Evolutionary conservation across 805 yeast genomes (phyloP).

Genomic region (Kregervanrija fluxuum): DNA sequence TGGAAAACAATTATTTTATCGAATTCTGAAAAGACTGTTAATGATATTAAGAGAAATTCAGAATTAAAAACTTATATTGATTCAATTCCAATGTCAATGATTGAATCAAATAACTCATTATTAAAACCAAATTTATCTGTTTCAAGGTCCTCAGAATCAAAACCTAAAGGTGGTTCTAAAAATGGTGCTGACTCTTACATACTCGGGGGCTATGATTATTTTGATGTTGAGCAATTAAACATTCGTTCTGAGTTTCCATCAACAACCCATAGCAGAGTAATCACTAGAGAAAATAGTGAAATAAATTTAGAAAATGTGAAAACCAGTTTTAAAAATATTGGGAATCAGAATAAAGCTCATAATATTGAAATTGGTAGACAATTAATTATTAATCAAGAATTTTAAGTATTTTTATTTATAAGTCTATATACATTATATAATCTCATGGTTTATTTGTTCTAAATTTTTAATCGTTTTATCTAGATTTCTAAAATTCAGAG

Average conservation of each 20-base stretch:
- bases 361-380: constrained; percentile 19
- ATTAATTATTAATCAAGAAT: constrained; percentile 17
- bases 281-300: constrained; percentile 20
- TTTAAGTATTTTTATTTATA: constrained; percentile 7
- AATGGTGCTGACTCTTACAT: constrained; percentile 24
- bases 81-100: constrained; percentile 27
- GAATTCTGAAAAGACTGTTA: constrained; percentile 1
- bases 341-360: not conserved
- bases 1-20: constrained; percentile 22
- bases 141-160: not conserved
- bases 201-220: constrained; percentile 56
- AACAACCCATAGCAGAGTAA: constrained; percentile 19
- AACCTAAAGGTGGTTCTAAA: not conserved
- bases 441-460: constrained; percentile 15
- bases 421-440: constrained; percentile 6
- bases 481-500: constrained; percentile 32
- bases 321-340: constrained; percentile 8
- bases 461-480: constrained; percentile 25
- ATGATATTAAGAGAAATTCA: constrained; percentile 11
- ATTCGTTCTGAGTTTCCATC: constrained; percentile 34
- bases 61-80: constrained; percentile 22
- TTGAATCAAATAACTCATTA: constrained; percentile 23
- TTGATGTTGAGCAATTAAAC: constrained; percentile 49
- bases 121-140: constrained; percentile 5
- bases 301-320: constrained; percentile 6